Base-by-base conservation (phyloP, 129 eudicot genomes). In the Chrysanthemum lavandulifolium region DNA sequence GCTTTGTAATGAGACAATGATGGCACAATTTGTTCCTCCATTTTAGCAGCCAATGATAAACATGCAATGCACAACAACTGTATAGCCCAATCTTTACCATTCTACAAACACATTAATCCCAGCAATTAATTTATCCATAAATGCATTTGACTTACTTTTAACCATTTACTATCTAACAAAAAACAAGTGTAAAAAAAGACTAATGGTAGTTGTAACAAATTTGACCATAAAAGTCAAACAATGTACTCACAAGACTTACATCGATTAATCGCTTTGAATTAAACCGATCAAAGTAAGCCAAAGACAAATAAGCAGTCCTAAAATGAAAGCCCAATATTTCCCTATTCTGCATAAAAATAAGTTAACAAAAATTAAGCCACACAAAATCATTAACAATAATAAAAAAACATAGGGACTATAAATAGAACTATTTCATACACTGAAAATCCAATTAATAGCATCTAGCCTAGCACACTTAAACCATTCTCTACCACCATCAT, bases 201-300 rank as follows among this genome's bases (percentile, higher is more conserved):
- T 33, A 5, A 52, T 69, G 19, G 3, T 5, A 59, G 4, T 15
- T 21, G 8, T 10, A 15, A 71, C 65, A 71, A 36, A 65, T 68
- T 68, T 68, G 48, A 68, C 72, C 47, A 6, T 12, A 49, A 19
- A 25, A 50, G 72, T 68, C 60, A 66, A 66, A 1, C 4, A 45
- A 4, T 19, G 8, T 45, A 16, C 3, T n/a, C 69, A 18, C 56
- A 69, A 61, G 3, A 73, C 92, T 77, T 77, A 92, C 97, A 86
- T 81, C 87, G 70, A 88, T 77, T 16, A 74, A 14, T 65, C 78
- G 71, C 73, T 58, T 84, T 1, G 96, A 84, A 62, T 80, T 47
- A 74, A 89, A 92, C 13, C 84, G 84, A 73, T 92, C 97, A 58
- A 92, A 85, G 70, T 92, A 92, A n/a, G 83, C 69, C 86, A 92